Conservation (phyloP, 768 basidiomycete species). For the Phylloporus sp. region DNA sequence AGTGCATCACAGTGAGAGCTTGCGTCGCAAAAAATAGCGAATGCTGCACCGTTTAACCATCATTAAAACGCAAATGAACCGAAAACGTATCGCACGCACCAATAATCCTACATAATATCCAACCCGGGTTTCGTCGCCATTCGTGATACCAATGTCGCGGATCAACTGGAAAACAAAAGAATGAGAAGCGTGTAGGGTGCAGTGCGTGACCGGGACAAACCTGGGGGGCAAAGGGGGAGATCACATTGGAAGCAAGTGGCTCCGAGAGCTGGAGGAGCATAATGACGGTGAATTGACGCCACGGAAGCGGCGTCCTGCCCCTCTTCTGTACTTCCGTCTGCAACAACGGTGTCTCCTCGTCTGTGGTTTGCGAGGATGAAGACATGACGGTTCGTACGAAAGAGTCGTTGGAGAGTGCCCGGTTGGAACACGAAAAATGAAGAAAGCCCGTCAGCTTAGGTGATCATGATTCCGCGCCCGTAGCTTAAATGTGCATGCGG, state of each 20-base stretch:
- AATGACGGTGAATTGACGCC: slow-evolving; percentile 64
- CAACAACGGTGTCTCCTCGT: slow-evolving; percentile 65
- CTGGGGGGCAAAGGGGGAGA: slow-evolving; percentile 72
- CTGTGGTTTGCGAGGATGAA: slow-evolving; percentile 24
- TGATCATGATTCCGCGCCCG: neutral
- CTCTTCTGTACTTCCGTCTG: slow-evolving; percentile 30
- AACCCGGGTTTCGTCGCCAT: slow-evolving; percentile 65
- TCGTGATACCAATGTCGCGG: slow-evolving; percentile 60
- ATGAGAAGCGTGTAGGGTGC: neutral
- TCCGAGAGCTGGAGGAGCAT: slow-evolving; percentile 73
- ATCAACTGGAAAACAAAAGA: slow-evolving; percentile 51
- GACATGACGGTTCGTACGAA: slow-evolving; percentile 23
- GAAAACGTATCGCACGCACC: slow-evolving; percentile 34
- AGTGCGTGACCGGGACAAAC: slow-evolving; percentile 31
- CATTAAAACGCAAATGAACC: neutral
- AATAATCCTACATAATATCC: slow-evolving; percentile 77
- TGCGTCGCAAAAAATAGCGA: slow-evolving; percentile 74
- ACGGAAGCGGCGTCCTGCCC: slow-evolving; percentile 55
- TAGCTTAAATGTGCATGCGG: too few relatives aligned
- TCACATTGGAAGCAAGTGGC: slow-evolving; percentile 70
- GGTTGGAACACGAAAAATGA: too few relatives aligned
- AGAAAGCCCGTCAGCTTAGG: neutral
- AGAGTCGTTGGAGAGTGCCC: neutral
- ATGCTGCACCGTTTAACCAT: slow-evolving; percentile 41
- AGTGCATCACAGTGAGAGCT: slow-evolving; percentile 66